Conservation (phyloP, 2,329 filamentous ascomycete species). For the Epichloe scottii region DNA sequence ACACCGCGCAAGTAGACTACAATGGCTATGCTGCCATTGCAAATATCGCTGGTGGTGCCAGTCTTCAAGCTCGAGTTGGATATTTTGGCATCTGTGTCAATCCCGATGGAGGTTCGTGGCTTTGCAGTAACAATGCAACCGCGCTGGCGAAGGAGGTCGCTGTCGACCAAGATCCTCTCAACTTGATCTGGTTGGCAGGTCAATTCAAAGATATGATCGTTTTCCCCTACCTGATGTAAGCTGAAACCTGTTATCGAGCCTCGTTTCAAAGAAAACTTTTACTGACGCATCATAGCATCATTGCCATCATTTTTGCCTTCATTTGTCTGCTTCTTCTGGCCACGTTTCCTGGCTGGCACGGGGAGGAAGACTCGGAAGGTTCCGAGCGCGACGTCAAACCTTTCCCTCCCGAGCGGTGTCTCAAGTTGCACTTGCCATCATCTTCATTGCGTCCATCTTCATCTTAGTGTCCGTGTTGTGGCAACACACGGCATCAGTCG, state of each 20-base stretch:
- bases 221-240: constrained; percentile 90
- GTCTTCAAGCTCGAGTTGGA: constrained; percentile 81
- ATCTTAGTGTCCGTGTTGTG: constrained; percentile 66
- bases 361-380: constrained; percentile 69
- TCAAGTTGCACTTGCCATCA: constrained; percentile 84
- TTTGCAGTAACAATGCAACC: constrained; percentile 96
- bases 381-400: constrained; percentile 86
- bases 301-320: constrained; percentile 95
- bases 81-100: constrained; percentile 98
- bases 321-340: constrained; percentile 88
- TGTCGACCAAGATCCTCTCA: constrained; percentile 88
- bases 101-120: constrained; percentile 76
- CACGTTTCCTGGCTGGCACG: constrained; percentile 96
- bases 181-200: constrained; percentile 90
- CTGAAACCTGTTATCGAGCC: constrained; percentile 7
- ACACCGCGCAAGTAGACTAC: constrained; percentile 82
- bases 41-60: constrained; percentile 77
- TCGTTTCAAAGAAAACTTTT: not conserved
- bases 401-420: constrained; percentile 83
- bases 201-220: constrained; percentile 99
- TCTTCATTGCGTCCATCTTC: constrained; percentile 66
- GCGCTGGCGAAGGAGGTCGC: constrained; percentile 79
- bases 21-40: constrained; percentile 73
- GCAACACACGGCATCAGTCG: constrained; percentile 94
- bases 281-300: constrained; percentile 49